Percentiles rank a stretch among this genome's conserved stretches.
Conservation (phyloP, 2,329 filamentous ascomycete species). For the Colletotrichum sp. region DNA sequence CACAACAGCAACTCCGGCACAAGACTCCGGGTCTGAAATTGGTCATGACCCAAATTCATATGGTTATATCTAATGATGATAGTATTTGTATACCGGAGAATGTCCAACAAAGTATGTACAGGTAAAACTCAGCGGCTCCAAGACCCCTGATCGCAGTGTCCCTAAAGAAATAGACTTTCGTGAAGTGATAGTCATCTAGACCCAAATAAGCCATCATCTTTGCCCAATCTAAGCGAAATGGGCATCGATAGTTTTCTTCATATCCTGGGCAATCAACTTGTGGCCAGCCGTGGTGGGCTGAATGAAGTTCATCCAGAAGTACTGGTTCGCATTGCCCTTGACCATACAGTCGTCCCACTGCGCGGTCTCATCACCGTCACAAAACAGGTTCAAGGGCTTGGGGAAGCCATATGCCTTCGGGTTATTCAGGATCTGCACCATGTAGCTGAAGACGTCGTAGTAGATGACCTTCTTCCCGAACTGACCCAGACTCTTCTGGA, state of each 20-base stretch:
- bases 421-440: neutral
- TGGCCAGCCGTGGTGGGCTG: neutral
- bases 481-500: neutral
- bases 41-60: too few relatives aligned
- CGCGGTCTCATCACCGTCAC: neutral
- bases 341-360: neutral
- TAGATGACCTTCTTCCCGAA: neutral
- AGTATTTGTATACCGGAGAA: neutral
- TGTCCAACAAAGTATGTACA: neutral
- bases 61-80: rapidly evolving
- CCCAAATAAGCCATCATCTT: rapidly evolving
- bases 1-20: too few relatives aligned
- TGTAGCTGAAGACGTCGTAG: neutral
- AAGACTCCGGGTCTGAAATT: too few relatives aligned
- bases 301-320: conserved; percentile 8
- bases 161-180: neutral
- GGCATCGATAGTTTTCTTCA: neutral
- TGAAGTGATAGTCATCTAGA: neutral
- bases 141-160: neutral
- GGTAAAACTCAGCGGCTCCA: neutral
- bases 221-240: neutral
- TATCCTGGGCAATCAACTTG: neutral
- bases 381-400: neutral
- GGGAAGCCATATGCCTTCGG: neutral
- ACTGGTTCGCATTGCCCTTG: neutral